A percentile compares a stretch with the other conserved stretches of the same genome.
These are phyloP conservation scores for Penicillium sp. DNA, from an alignment of 2,329 filamentous ascomycete genomes.

Conservation along the genomic window DNA sequence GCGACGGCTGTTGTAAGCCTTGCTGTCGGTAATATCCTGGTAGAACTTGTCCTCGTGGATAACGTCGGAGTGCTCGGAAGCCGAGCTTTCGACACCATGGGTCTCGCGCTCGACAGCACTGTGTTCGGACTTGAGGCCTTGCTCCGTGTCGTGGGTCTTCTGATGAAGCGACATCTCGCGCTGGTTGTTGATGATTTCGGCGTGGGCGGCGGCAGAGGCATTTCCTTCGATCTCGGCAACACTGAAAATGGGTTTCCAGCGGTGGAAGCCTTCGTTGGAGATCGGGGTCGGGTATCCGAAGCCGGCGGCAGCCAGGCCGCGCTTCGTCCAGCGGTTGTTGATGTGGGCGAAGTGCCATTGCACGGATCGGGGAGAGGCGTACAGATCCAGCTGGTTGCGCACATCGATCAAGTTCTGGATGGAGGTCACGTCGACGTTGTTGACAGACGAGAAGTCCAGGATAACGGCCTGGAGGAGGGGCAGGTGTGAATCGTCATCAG, in stretches of 20 bases:
- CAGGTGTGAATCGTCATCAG: slow-evolving; percentile 50
- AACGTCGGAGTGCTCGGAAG: slow-evolving; percentile 32
- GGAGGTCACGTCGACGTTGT: slow-evolving; percentile 91
- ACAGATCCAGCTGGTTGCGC: slow-evolving; percentile 87
- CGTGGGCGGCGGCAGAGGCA: slow-evolving; percentile 68
- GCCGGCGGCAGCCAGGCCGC: slow-evolving; percentile 80
- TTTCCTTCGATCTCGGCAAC: slow-evolving; percentile 81
- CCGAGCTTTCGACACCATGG: slow-evolving; percentile 27
- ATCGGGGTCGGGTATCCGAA: slow-evolving; percentile 76
- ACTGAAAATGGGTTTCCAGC: slow-evolving; percentile 95
- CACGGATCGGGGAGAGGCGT: slow-evolving; percentile 76
- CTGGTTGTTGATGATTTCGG: slow-evolving; percentile 66
- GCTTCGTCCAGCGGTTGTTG: slow-evolving; percentile 92
- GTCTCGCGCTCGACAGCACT: slow-evolving; percentile 36
- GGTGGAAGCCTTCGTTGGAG: slow-evolving; percentile 57
- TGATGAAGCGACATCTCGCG: slow-evolving; percentile 34
- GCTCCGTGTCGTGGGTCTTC: slow-evolving; percentile 32
- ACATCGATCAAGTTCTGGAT: slow-evolving; percentile 92
- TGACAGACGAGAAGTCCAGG: slow-evolving; percentile 89
- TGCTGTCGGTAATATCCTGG: slow-evolving; percentile 51
- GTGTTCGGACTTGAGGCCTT: slow-evolving; percentile 33
- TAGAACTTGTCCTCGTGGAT: slow-evolving; percentile 42
- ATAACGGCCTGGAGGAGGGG: slow-evolving; percentile 86
- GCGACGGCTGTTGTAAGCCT: slow-evolving; percentile 43
- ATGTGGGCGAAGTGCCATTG: slow-evolving; percentile 97